Evolutionary conservation across 139 green algal species (phyloP), one percentile per base, ranked within the genome.

Genomic region (Auxenochlorella protothecoides): DNA sequence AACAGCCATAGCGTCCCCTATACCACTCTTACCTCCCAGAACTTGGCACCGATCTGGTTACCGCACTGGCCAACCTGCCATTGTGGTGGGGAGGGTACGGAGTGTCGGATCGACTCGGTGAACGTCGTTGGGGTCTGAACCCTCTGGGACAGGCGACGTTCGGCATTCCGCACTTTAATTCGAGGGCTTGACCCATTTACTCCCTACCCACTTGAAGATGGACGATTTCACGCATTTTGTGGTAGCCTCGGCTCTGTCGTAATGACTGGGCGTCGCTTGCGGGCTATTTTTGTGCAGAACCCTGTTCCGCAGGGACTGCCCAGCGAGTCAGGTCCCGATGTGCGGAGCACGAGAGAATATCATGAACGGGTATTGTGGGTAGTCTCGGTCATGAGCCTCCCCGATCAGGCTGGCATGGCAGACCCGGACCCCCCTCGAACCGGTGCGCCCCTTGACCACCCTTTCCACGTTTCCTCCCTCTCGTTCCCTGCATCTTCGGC

Each of bases 31-130:
- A 91, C 86, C 86, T 94, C 89, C 92, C 91, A 97, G 84, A 97
- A 96, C 87, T 96, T 97, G 84, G 89, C 88, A 80, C 92, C 92
- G 72, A 97, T 98, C 85, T 98, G 93, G 89, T 98, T 98, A 74
- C 93, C 92, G 82, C 92, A 97, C 85, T 97, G 92, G 70, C 92
- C 92, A 67, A 85, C 93, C 86, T 96, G 86, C 64, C 13, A 15
- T 55, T 59, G 65, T 56, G 57, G 14, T 5, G 6, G 7, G 15
- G 4, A 44, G 11, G 16, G 52, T 14, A 68, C 7, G 52, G 16
- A 14, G 14, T 55, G 5, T 52, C 13, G 44, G 4, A 10, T 13
- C 5, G 7, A 4, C 57, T 3, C 16, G 14, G 14, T 8, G 66
- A n/a, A 14, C 14, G 3, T 67, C 12, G 51, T 27, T 44, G 4